Evolutionary conservation across 345 rosid genomes (phyloP).

Genomic region (Bretschneidera sinensis): DNA sequence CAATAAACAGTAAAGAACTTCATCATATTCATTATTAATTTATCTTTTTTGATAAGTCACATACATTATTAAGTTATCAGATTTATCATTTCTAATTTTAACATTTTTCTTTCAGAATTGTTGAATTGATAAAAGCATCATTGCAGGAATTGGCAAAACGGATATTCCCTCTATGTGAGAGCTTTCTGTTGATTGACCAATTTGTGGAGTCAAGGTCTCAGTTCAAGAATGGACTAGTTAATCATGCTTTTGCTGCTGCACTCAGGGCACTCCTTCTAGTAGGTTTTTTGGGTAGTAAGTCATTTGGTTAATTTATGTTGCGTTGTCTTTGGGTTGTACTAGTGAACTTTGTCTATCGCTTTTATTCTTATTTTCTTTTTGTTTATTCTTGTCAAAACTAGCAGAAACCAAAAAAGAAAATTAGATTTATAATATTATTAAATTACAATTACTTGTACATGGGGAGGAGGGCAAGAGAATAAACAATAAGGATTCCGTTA

Average conservation of each 20-base stretch:
- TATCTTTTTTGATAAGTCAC: no score
- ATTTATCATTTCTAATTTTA: no score
- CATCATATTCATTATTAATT: no score
- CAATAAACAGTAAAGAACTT: background rate
- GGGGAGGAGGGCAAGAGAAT: background rate
- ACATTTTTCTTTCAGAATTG: slow-evolving; percentile 5
- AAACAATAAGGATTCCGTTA: background rate
- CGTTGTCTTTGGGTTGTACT: slow-evolving; percentile 11
- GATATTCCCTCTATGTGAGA: slow-evolving; percentile 78
- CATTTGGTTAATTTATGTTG: slow-evolving; percentile 21
- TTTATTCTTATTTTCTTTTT: background rate
- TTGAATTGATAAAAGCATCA: slow-evolving; percentile 15
- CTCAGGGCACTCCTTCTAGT: slow-evolving; percentile 88
- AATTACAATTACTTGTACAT: no score
- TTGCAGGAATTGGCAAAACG: slow-evolving; percentile 85
- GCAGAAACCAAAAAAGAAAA: no score
- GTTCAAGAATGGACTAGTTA: slow-evolving; percentile 91
- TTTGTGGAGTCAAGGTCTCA: slow-evolving; percentile 96
- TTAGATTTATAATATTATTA: no score
- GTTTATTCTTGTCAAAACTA: background rate
- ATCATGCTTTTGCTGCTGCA: slow-evolving; percentile 96
- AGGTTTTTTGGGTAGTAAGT: slow-evolving; percentile 37
- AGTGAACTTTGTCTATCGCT: background rate
- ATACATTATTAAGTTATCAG: no score
- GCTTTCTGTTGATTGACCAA: slow-evolving; percentile 77